Evolutionary conservation across 2,329 filamentous ascomycete genomes (phyloP).

Genomic region (Penicillium sp.): DNA sequence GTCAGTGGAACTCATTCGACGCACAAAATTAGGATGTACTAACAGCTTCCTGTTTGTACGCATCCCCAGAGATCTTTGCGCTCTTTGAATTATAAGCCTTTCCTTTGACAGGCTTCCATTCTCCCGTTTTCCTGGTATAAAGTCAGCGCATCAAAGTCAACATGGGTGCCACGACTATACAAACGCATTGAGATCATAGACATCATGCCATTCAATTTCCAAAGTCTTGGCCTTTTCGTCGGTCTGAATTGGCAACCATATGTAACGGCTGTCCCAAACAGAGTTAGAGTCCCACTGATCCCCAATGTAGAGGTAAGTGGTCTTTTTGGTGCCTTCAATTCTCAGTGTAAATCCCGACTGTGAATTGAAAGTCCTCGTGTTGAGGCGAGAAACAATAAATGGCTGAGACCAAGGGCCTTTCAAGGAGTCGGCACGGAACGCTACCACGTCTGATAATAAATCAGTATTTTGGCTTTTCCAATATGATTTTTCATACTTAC

Average conservation of each 20-base stretch:
- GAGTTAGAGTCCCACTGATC: conserved; percentile 60
- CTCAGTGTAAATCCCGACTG: conserved; percentile 55
- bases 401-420: conserved; percentile 58
- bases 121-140: conserved; percentile 45
- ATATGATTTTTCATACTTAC: conserved; percentile 16
- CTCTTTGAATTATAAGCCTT: conserved; percentile 51
- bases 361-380: conserved; percentile 56
- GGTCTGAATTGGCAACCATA: conserved; percentile 58
- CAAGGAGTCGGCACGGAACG: conserved; percentile 56
- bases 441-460: conserved; percentile 50
- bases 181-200: conserved; percentile 57
- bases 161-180: neutral
- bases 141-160: neutral
- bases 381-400: conserved; percentile 54
- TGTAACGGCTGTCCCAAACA: conserved; percentile 59
- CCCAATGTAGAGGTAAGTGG: conserved; percentile 55
- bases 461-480: no score
- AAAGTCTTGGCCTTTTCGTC: conserved; percentile 56
- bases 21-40: neutral
- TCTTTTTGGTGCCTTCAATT: conserved; percentile 53
- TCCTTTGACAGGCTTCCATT: conserved; percentile 51
- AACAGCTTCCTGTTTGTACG: conserved; percentile 57
- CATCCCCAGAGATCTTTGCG: conserved; percentile 49
- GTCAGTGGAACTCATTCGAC: neutral
- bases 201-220: conserved; percentile 55